These are phyloP conservation scores for Mentha longifolia DNA, from an alignment of 257 asterid genomes.

Conservation along the genomic window DNA sequence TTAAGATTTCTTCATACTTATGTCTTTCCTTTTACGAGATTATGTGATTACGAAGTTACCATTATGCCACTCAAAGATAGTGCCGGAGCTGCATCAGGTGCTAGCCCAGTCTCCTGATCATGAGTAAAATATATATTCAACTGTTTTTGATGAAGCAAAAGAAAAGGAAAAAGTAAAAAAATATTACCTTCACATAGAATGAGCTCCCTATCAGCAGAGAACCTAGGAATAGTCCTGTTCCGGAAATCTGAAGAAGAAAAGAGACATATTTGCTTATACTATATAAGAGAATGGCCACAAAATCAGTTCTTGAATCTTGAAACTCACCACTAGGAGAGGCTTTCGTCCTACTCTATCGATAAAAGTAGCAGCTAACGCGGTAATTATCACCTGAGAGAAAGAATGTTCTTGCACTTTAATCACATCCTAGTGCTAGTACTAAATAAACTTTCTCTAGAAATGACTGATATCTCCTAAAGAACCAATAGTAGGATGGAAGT, in stretches of 20 bases:
- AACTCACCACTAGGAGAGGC: constrained; percentile 80
- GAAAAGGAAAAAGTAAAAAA: background rate
- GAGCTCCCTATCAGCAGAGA: constrained; percentile 73
- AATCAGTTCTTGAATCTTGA: background rate
- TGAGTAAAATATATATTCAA: constrained; percentile 16
- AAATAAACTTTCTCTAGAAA: constrained; percentile 1
- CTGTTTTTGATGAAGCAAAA: background rate
- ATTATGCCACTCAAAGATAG: constrained; percentile 84
- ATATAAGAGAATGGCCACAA: background rate
- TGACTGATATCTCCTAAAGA: background rate
- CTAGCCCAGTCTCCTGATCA: constrained; percentile 66
- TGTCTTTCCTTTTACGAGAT: background rate
- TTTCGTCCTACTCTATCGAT: constrained; percentile 86
- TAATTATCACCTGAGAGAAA: constrained; percentile 62
- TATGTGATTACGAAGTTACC: constrained; percentile 45
- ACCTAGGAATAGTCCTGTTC: constrained; percentile 73
- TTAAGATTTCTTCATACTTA: background rate
- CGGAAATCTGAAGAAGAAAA: constrained; percentile 61
- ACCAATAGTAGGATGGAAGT: constrained; percentile 15
- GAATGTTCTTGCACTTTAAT: constrained; percentile 1
- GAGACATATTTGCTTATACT: background rate
- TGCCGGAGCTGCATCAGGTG: constrained; percentile 58
- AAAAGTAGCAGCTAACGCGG: constrained; percentile 70
- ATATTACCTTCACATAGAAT: constrained; percentile 72
- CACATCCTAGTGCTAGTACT: background rate